A percentile compares a stretch with the other conserved stretches of the same genome.
Conservation (phyloP, 176 grass and related monocot species). For the Hyparrhenia diplandra region DNA sequence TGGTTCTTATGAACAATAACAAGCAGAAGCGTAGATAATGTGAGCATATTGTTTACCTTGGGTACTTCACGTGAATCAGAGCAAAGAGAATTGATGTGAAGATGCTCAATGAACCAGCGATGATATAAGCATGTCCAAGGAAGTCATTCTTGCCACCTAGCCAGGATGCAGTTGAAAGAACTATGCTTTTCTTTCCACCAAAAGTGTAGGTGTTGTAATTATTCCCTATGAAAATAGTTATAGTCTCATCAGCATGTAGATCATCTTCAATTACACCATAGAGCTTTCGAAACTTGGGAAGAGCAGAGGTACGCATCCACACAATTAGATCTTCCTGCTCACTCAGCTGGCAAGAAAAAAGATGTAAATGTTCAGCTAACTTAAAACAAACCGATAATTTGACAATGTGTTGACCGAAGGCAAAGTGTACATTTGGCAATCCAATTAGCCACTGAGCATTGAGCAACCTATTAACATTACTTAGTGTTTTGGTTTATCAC, state of each 20-base stretch:
- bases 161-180: constrained; percentile 75
- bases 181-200: constrained; percentile 73
- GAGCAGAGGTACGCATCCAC: constrained; percentile 89
- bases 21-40: background rate
- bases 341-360: constrained; percentile 53
- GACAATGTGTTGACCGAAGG: background rate
- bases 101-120: constrained; percentile 58
- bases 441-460: background rate
- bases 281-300: constrained; percentile 84
- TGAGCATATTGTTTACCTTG: constrained; percentile 55
- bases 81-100: constrained; percentile 77
- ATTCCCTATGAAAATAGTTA: constrained; percentile 63
- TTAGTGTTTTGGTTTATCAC: background rate
- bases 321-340: constrained; percentile 93
- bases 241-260: constrained; percentile 46
- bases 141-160: constrained; percentile 92
- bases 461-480: background rate
- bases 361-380: constrained; percentile 1
- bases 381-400: background rate
- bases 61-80: constrained; percentile 76
- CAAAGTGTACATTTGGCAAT: background rate
- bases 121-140: constrained; percentile 76
- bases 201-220: constrained; percentile 95
- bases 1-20: background rate
- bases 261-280: constrained; percentile 86